Conservation (phyloP, 78 protist species). For the Dictyostelium firmibasis region DNA sequence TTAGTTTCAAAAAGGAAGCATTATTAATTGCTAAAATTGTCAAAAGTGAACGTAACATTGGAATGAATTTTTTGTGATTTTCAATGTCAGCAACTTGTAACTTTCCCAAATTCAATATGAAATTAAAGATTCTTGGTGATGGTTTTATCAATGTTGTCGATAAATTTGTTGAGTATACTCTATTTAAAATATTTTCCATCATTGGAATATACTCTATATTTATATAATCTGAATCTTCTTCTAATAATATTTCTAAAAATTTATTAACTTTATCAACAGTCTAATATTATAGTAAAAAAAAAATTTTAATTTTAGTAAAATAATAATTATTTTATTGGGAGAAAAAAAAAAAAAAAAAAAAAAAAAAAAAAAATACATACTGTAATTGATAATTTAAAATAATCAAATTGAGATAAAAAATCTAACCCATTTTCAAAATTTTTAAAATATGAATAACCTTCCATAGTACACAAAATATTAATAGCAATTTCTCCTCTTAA, state of each 20-base stretch:
- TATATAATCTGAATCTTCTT: constrained; percentile 22
- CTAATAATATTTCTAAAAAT: constrained; percentile 14
- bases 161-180: constrained; percentile 5
- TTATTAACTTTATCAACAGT: constrained; percentile 24
- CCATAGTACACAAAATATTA: constrained; percentile 1
- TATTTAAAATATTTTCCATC: constrained; percentile 8
- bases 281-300: background rate
- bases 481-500: background rate
- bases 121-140: constrained; percentile 16
- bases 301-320: no score
- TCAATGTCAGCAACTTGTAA: background rate
- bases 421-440: constrained; percentile 13
- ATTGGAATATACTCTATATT: constrained; percentile 15
- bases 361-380: background rate
- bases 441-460: constrained; percentile 7
- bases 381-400: constrained; percentile 18
- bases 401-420: constrained; percentile 13
- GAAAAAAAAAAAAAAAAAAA: no score
- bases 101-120: background rate
- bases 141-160: background rate
- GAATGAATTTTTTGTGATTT: background rate
- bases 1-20: background rate
- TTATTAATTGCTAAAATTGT: constrained; percentile 2
- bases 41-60: background rate
- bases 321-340: no score